phyloP scores from a whole-genome alignment of 257 asterid genomes.

The Solanum piurae region DNA sequence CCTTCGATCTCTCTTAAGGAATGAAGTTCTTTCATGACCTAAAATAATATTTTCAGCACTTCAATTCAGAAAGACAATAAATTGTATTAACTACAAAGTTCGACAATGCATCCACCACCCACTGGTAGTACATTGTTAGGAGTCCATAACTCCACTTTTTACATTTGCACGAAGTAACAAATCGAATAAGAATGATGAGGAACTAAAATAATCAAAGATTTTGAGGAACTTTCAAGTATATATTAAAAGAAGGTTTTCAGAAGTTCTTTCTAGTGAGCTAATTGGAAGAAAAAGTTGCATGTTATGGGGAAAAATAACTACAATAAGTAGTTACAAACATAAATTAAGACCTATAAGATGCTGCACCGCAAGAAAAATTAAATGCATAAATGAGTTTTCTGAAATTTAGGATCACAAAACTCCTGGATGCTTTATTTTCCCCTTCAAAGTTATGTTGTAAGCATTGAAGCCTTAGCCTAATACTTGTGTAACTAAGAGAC shows the following conservation, averaged over 20 bases:
- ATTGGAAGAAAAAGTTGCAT: background rate
- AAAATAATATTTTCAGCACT: slow-evolving; percentile 15
- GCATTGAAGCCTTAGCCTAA: background rate
- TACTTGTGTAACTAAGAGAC: background rate
- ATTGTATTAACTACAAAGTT: background rate
- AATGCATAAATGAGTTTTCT: background rate
- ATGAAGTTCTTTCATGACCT: slow-evolving; percentile 57
- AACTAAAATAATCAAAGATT: background rate
- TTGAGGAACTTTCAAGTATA: background rate
- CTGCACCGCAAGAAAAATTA: background rate
- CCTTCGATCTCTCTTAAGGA: slow-evolving; percentile 74
- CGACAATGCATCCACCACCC: background rate
- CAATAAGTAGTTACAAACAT: background rate
- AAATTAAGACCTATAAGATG: background rate
- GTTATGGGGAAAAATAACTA: background rate
- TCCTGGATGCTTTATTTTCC: background rate
- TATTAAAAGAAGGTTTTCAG: background rate
- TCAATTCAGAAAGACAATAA: background rate
- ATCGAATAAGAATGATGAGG: background rate
- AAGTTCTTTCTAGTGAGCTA: background rate
- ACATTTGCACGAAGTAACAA: background rate
- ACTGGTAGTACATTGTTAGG: background rate
- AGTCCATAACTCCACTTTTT: background rate
- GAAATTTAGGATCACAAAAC: background rate
- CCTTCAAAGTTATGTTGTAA: background rate